Conservation (phyloP, 192 early-diverging fungal genomes). For the Dissophora globulifera region DNA sequence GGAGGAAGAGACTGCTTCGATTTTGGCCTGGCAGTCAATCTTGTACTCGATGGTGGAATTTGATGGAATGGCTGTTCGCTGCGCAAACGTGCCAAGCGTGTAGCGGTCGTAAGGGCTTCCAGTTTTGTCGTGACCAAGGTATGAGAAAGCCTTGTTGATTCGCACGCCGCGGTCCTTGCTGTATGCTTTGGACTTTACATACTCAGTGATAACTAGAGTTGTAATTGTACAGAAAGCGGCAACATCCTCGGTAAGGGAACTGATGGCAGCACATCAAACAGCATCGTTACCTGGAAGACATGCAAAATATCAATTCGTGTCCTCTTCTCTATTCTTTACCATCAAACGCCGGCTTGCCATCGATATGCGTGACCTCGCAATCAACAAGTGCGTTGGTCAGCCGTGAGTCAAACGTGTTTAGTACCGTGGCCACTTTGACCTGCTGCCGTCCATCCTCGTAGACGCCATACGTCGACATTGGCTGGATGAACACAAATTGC, state of each 20-base stretch:
- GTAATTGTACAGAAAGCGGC: too few species aligned
- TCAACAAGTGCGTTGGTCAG: conserved; percentile 21
- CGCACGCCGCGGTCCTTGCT: conserved; percentile 39
- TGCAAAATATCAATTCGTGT: too few species aligned
- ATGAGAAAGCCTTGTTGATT: conserved; percentile 47
- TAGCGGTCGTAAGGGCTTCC: conserved; percentile 32
- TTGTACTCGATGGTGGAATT: conserved; percentile 39
- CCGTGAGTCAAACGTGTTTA: conserved; percentile 26
- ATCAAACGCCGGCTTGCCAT: conserved; percentile 44
- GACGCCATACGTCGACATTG: conserved; percentile 42
- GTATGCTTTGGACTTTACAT: conserved; percentile 30
- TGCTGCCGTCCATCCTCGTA: conserved; percentile 36
- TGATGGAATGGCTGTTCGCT: conserved; percentile 20
- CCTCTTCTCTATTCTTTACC: conserved; percentile 6
- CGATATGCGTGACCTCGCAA: conserved; percentile 52
- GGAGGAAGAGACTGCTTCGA: background rate
- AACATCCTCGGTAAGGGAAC: too few species aligned
- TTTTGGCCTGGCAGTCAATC: conserved; percentile 28
- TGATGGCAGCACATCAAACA: too few species aligned
- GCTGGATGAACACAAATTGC: conserved; percentile 48
- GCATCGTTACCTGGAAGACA: too few species aligned
- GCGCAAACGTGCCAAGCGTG: conserved; percentile 40
- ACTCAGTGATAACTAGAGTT: conserved; percentile 20
- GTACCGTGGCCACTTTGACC: conserved; percentile 33
- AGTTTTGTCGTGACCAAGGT: conserved; percentile 32